Evolutionary conservation across 306 rosid species (phyloP).

Genomic region (Acmispon strigosus): DNA sequence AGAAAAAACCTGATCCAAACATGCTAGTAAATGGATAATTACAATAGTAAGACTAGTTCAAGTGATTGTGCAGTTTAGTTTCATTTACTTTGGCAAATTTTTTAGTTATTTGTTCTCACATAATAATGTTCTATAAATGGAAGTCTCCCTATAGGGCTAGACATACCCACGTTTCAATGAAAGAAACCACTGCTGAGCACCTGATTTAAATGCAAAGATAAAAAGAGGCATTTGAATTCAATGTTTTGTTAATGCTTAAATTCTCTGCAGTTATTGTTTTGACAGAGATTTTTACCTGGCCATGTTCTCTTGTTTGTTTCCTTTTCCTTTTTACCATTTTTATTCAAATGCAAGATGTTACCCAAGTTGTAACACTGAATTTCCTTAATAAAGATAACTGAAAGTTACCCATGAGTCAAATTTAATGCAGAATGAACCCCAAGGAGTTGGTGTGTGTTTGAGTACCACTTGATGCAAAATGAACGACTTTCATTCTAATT

Average conservation of each 20-base stretch:
- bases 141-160: slow-evolving; percentile 8
- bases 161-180: slow-evolving; percentile 23
- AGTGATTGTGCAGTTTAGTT: not conserved
- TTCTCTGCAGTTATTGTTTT: not conserved
- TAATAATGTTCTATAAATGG: slow-evolving; percentile 2
- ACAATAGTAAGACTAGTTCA: not conserved
- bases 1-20: too few relatives aligned
- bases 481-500: too few relatives aligned
- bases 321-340: not conserved
- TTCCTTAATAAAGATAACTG: not conserved
- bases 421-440: not conserved
- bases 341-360: not conserved
- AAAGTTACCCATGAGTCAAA: not conserved
- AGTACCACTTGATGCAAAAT: too few relatives aligned
- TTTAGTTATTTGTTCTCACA: slow-evolving; percentile 14
- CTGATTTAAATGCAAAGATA: slow-evolving; percentile 8
- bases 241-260: not conserved
- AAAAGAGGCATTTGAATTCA: slow-evolving; percentile 1
- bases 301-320: not conserved
- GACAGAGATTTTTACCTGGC: not conserved
- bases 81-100: not conserved
- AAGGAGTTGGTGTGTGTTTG: too few relatives aligned
- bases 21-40: not conserved
- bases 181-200: slow-evolving; percentile 24
- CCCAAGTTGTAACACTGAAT: not conserved